A percentile compares a stretch with the other conserved stretches of the same genome.
phyloP scores from a whole-genome alignment of 768 basidiomycete genomes.

The Suillus decipiens region DNA sequence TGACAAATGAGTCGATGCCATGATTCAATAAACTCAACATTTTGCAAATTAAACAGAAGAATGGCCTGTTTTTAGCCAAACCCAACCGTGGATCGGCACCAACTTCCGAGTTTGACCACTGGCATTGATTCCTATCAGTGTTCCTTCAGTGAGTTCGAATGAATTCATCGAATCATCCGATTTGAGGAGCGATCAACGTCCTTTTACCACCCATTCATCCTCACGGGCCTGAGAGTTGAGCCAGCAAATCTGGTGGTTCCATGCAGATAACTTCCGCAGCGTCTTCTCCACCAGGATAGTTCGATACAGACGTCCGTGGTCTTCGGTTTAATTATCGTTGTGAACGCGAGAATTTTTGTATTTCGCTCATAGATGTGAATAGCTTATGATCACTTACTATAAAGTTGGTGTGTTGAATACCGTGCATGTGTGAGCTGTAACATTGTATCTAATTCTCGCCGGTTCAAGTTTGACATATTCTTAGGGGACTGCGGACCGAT shows the following conservation, averaged over 20 bases:
- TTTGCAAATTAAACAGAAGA: conserved; percentile 14
- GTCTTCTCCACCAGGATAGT: not conserved
- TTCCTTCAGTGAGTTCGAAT: not conserved
- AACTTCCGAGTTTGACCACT: not conserved
- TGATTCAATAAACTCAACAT: not conserved
- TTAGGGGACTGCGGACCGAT: not conserved
- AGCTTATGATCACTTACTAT: conserved; percentile 1
- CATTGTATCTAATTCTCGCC: not conserved
- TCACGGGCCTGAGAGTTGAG: not conserved
- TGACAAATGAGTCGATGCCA: not conserved
- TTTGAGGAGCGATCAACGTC: not conserved
- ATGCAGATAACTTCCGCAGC: not conserved
- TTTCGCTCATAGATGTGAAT: not conserved
- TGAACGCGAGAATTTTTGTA: not conserved
- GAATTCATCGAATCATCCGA: not conserved
- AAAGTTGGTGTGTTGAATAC: not conserved
- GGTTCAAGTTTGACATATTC: not conserved
- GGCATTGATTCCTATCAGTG: not conserved
- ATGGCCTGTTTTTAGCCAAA: not conserved
- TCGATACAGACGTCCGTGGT: not conserved
- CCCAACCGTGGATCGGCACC: not conserved
- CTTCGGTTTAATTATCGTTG: no score
- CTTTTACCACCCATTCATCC: not conserved
- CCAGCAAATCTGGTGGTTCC: no score
- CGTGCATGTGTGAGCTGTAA: not conserved